Evolutionary conservation across 2,329 filamentous ascomycete species (phyloP).

Genomic region (Claviceps maximensis): DNA sequence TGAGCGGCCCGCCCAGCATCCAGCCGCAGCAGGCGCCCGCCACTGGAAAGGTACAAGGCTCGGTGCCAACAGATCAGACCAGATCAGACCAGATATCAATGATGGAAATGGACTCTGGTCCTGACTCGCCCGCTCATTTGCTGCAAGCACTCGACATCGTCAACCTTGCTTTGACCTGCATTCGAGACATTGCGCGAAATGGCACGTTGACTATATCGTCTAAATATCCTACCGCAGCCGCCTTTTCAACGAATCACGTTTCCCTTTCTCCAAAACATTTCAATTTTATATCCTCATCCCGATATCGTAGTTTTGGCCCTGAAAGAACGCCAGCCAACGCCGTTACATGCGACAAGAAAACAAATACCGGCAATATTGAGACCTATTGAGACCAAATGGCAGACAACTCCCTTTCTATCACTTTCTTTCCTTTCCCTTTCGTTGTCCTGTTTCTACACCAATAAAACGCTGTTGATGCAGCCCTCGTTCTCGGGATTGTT

Average conservation of each 20-base stretch:
- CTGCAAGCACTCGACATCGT: not conserved
- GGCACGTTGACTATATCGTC: not conserved
- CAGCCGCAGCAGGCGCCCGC: too few species aligned
- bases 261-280: not conserved
- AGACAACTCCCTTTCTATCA: not conserved
- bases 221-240: not conserved
- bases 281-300: not conserved
- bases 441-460: constrained; percentile 13
- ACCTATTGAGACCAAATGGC: not conserved
- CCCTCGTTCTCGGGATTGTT: constrained; percentile 37
- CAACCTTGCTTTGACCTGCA: not conserved
- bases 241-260: not conserved
- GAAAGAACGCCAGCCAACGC: constrained; percentile 14
- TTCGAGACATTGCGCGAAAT: not conserved
- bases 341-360: constrained; percentile 13
- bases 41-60: too few species aligned
- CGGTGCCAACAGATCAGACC: too few species aligned
- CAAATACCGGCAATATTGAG: not conserved
- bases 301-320: not conserved
- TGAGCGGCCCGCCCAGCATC: too few species aligned
- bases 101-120: too few species aligned
- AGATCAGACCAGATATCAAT: too few species aligned
- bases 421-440: not conserved
- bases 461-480: constrained; percentile 28
- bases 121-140: too few species aligned